phyloP scores from a whole-genome alignment of 208 protist species.

The Leishmania mexicana region DNA sequence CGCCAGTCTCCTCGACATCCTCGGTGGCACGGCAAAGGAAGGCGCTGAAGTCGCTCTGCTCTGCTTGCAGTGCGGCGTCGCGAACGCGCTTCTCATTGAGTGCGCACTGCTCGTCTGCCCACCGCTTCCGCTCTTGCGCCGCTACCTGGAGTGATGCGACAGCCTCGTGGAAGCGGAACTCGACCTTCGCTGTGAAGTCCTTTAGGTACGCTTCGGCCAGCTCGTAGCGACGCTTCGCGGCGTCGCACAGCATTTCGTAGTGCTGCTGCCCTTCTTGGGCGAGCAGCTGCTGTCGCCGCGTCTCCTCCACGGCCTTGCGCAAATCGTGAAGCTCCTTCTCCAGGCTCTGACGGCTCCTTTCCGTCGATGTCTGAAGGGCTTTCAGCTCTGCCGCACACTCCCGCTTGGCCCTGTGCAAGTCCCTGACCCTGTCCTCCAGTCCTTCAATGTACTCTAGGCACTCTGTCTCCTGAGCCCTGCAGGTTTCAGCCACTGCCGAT shows the following conservation, averaged over 20 bases:
- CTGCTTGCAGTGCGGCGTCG: background rate
- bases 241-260: background rate
- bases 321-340: slow-evolving; percentile 13
- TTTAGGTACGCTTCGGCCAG: background rate
- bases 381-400: slow-evolving; percentile 3
- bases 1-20: background rate
- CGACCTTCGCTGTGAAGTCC: slow-evolving; percentile 3
- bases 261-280: background rate
- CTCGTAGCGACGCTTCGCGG: background rate
- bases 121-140: slow-evolving; percentile 21
- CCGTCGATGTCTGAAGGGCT: background rate
- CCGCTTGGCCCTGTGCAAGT: slow-evolving; percentile 6
- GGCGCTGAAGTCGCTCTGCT: slow-evolving; percentile 8
- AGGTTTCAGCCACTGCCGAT: background rate
- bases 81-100: slow-evolving; percentile 10
- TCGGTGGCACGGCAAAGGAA: background rate
- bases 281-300: background rate
- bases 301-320: background rate
- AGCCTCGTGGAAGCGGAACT: slow-evolving; percentile 14
- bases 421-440: slow-evolving; percentile 2
- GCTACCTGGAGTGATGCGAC: slow-evolving; percentile 9
- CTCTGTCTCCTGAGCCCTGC: slow-evolving; percentile 10
- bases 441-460: slow-evolving; percentile 7
- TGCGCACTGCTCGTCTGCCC: slow-evolving; percentile 24
- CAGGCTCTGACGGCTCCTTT: background rate